phyloP scores from a whole-genome alignment of 139 green algal species.

The Zygnema cylindricum region DNA sequence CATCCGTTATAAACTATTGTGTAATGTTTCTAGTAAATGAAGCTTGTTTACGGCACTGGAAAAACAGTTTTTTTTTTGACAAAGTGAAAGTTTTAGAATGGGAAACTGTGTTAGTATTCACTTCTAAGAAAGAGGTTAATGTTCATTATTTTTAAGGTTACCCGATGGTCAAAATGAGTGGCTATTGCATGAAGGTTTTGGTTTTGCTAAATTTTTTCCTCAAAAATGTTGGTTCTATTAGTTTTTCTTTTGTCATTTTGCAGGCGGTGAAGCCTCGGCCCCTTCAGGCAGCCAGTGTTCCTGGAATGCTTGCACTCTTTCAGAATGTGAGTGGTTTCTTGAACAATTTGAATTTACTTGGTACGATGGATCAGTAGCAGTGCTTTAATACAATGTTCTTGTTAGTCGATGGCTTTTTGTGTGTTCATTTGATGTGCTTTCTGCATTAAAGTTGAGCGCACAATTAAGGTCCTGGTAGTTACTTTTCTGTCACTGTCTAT shows the following conservation, averaged over 20 bases:
- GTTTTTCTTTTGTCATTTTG: constrained; percentile 32
- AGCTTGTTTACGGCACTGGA: background rate
- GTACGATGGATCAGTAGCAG: no score
- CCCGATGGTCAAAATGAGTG: background rate
- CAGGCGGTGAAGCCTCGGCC: constrained; percentile 84
- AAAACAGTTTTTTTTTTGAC: constrained; percentile 3
- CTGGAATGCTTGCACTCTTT: constrained; percentile 88
- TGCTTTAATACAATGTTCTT: background rate
- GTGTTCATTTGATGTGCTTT: background rate
- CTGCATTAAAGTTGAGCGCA: background rate
- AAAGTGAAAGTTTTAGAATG: background rate
- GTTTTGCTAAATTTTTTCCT: no score
- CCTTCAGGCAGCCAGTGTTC: constrained; percentile 84
- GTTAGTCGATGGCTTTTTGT: background rate
- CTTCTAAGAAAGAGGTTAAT: background rate
- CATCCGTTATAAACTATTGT: background rate
- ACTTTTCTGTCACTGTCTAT: background rate
- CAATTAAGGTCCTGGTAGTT: background rate
- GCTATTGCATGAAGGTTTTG: background rate
- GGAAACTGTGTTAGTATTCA: constrained; percentile 10
- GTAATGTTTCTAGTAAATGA: background rate
- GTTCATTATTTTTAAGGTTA: background rate
- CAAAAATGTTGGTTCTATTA: background rate
- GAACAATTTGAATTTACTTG: no score
- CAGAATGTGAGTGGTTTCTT: constrained; percentile 78